phyloP scores from a whole-genome alignment of 1,284 basidiomycete species.

The Marasmius fiardii region DNA sequence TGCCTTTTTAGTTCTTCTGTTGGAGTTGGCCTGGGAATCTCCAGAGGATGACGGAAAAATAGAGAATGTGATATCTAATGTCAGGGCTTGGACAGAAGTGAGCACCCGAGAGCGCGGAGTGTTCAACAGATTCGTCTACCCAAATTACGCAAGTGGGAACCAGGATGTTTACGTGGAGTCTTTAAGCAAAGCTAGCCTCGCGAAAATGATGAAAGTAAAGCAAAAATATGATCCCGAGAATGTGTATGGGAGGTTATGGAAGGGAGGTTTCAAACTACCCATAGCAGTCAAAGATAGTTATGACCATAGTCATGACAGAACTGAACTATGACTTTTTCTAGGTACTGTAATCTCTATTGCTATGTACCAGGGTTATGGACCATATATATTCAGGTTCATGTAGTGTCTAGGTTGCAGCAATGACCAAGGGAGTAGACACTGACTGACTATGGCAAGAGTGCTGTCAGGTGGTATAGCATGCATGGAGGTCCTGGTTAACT shows the following conservation, averaged over 20 bases:
- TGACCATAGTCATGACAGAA: not conserved
- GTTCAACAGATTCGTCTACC: conserved; percentile 9
- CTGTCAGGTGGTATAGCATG: no score
- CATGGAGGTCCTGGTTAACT: no score
- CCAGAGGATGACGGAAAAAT: not conserved
- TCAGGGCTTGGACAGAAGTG: conserved; percentile 3
- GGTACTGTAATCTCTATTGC: no score
- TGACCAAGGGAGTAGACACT: no score
- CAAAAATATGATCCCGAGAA: conserved; percentile 6
- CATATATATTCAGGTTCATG: no score
- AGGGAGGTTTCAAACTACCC: conserved; percentile 13
- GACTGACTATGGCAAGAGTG: no score
- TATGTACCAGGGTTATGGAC: no score
- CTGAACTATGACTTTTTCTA: not conserved
- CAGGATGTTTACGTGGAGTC: conserved; percentile 1
- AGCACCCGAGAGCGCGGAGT: not conserved
- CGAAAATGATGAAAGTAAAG: conserved; percentile 2
- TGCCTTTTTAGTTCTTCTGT: not conserved
- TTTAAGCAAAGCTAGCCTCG: not conserved
- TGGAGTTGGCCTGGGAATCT: not conserved
- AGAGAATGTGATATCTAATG: not conserved
- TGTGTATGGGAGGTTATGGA: conserved; percentile 6
- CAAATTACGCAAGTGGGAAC: conserved; percentile 9
- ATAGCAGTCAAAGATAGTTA: not conserved
- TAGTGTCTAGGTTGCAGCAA: no score